Conservation (phyloP, 139 green algal species). For the Chlamydomonas incerta region DNA sequence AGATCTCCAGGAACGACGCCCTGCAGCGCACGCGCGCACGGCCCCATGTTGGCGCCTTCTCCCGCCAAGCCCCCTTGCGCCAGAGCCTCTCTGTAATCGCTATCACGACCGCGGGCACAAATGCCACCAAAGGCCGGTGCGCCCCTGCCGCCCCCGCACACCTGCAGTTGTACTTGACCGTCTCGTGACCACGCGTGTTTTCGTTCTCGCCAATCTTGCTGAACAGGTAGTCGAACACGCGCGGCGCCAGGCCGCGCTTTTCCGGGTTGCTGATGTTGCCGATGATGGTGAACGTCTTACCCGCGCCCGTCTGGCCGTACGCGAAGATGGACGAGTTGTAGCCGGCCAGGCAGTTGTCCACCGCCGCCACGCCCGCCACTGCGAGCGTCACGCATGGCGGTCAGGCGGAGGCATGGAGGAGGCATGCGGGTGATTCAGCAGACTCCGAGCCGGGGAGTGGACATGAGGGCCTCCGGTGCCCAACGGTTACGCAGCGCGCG, state of each 20-base stretch:
- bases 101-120: too few species aligned
- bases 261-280: conserved; percentile 52
- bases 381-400: too few species aligned
- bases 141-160: neutral
- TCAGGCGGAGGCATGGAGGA: too few species aligned
- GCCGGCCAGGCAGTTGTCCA: conserved; percentile 81
- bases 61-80: too few species aligned
- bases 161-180: conserved; percentile 38
- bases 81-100: too few species aligned
- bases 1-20: conserved; percentile 88
- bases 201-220: conserved; percentile 68
- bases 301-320: conserved; percentile 82
- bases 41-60: neutral
- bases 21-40: neutral
- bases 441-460: too few species aligned
- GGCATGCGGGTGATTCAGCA: neutral
- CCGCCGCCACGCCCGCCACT: conserved; percentile 74
- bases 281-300: conserved; percentile 86
- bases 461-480: too few species aligned
- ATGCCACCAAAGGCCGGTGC: too few species aligned
- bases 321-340: conserved; percentile 88
- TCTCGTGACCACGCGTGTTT: conserved; percentile 46
- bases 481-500: too few species aligned
- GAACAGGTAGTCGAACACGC: conserved; percentile 91
- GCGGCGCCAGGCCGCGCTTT: conserved; percentile 81